These are phyloP conservation scores for Neurospora hispaniola DNA, from an alignment of 495 filamentous ascomycete genomes.

Conservation along the genomic window DNA sequence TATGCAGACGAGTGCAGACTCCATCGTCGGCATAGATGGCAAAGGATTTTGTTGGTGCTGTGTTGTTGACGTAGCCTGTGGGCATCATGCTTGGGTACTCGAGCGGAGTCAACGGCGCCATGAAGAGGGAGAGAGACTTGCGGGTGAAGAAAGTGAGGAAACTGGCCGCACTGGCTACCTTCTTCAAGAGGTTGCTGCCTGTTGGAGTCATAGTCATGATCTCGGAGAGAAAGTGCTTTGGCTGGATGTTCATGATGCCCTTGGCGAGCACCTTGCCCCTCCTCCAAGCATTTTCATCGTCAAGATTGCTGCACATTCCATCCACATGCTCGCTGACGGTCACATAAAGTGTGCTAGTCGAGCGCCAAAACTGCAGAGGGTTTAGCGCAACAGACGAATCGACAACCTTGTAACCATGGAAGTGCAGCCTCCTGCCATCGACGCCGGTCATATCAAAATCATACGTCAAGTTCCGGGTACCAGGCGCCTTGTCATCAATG, in stretches of 20 bases:
- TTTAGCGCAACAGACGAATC: slow-evolving; percentile 48
- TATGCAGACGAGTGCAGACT: slow-evolving; percentile 41
- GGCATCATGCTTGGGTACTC: slow-evolving; percentile 41
- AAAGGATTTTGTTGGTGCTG: slow-evolving; percentile 26
- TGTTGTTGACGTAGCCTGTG: slow-evolving; percentile 40
- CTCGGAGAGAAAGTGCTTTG: slow-evolving; percentile 45
- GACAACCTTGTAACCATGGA: slow-evolving; percentile 54
- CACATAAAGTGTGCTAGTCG: slow-evolving; percentile 54
- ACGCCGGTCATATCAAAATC: slow-evolving; percentile 48
- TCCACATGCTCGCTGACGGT: slow-evolving; percentile 32
- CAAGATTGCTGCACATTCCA: slow-evolving; percentile 20
- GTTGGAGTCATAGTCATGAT: slow-evolving; percentile 43
- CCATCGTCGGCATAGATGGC: slow-evolving; percentile 38
- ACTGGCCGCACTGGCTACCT: slow-evolving; percentile 30
- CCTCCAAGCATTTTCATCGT: slow-evolving; percentile 28
- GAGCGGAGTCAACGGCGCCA: slow-evolving; percentile 43
- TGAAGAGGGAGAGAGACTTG: slow-evolving; percentile 43
- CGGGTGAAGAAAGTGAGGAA: slow-evolving; percentile 49
- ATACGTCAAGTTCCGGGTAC: slow-evolving; percentile 50
- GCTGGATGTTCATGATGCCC: slow-evolving; percentile 49
- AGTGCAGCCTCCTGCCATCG: slow-evolving; percentile 39
- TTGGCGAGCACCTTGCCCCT: slow-evolving; percentile 38
- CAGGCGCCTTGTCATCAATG: slow-evolving; percentile 40
- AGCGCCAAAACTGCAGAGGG: slow-evolving; percentile 44
- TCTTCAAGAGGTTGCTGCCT: slow-evolving; percentile 34